Percentiles rank a stretch among this genome's conserved stretches.
Conservation (phyloP, 2,329 filamentous ascomycete genomes). For the Coniella vitis region DNA sequence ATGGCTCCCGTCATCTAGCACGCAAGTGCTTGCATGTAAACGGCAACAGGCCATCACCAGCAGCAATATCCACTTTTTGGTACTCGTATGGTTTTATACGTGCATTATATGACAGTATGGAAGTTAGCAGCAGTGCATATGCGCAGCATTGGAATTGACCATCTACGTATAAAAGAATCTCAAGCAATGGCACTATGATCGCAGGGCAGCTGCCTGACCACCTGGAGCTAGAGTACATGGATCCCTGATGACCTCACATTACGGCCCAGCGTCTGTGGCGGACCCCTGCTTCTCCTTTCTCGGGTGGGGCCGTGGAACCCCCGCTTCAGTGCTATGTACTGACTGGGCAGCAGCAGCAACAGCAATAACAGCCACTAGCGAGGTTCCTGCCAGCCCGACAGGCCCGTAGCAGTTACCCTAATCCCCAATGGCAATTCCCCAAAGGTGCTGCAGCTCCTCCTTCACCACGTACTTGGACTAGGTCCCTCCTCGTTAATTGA, state of each 20-base stretch:
- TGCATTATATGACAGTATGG: no score
- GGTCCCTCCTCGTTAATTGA: neutral
- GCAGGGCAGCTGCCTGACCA: no score
- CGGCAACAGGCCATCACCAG: no score
- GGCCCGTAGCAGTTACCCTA: slow-evolving; percentile 1
- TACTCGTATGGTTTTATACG: no score
- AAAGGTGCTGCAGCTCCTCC: slow-evolving; percentile 1
- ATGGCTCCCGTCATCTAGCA: no score
- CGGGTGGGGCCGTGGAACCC: slow-evolving; percentile 14
- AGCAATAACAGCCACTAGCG: slow-evolving; percentile 1
- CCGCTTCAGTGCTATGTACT: slow-evolving; percentile 1
- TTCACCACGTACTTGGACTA: slow-evolving; percentile 8
- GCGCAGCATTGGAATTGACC: no score
- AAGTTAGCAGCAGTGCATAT: no score
- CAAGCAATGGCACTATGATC: no score
- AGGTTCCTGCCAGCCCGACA: slow-evolving; percentile 7
- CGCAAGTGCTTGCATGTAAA: no score
- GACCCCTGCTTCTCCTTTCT: slow-evolving; percentile 13
- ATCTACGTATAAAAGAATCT: no score
- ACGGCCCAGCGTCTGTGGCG: slow-evolving; percentile 9
- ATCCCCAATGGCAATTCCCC: neutral
- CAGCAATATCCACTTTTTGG: no score
- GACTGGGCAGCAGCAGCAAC: neutral
- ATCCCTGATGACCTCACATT: slow-evolving; percentile 16
- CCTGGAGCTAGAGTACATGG: no score